Evolutionary conservation across 345 rosid species (phyloP), one percentile per base, ranked within the genome.

Genomic region (Brassica incana): DNA sequence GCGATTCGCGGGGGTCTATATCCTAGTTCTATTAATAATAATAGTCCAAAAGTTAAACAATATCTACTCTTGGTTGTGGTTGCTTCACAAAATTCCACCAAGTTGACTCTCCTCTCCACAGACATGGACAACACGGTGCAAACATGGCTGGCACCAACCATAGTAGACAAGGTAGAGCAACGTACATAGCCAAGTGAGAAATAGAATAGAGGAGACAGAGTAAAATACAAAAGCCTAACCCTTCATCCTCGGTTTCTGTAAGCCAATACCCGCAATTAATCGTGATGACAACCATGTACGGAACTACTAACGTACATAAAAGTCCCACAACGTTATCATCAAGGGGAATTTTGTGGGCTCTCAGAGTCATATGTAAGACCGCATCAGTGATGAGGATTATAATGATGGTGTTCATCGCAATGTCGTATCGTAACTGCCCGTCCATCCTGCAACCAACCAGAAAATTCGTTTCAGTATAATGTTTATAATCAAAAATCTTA

Each of bases 131-230:
- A 15, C 29, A 6, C 0, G 36, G 66, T 72, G 14, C 66, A 72
- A 72, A 12, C 54, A 72, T 72, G 23, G 9, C 75, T 5, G 60
- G 43, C 29, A 73, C 7, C 7, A 63, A 45, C 61, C 61, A 29
- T 73, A 73, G 12, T 29, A 25, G 61, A 73, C 27, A 27, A 27
- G 45, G 40, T 29, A 73, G 61, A 62, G 45, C 45, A 48, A 45
- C 15, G 45, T 10, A 10, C 7, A 43, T 6, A 45, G 61, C 45
- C 30, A 62, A 43, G 61, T 7, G 45, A 62, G 77, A 73, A 62
- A 73, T 29, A 11, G 61, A 27, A 63, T 43, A 73, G 27, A 73
- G 2, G 45, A 73, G 29, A 4, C 5, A 0, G 7, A 73, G 29
- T 40, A 73, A 63, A 62, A 5, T 5, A 45, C 6, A 45, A 9